These are phyloP conservation scores for Suillus luteus DNA, from an alignment of 768 basidiomycete genomes.

Conservation along the genomic window DNA sequence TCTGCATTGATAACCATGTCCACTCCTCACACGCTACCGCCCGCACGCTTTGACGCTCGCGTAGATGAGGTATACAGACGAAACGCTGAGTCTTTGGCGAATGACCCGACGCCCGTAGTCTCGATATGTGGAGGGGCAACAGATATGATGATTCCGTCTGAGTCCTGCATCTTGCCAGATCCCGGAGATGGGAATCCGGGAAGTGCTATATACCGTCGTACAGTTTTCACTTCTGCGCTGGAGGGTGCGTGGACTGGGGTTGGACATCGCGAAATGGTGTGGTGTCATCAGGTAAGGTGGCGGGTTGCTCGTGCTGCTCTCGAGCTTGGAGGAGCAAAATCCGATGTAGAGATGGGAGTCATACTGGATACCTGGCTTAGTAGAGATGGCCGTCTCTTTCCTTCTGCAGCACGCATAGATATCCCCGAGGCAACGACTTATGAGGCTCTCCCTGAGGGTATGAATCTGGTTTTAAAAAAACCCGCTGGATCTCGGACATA, in stretches of 20 bases:
- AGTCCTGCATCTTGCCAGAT: constrained; percentile 70
- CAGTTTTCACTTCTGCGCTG: constrained; percentile 82
- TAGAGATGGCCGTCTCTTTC: constrained; percentile 56
- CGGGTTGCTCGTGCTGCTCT: constrained; percentile 78
- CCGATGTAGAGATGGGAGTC: constrained; percentile 30
- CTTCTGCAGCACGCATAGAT: constrained; percentile 26
- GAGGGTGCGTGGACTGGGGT: constrained; percentile 96
- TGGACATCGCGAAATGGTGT: constrained; percentile 95
- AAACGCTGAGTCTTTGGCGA: constrained; percentile 42
- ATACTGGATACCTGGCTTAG: constrained; percentile 66
- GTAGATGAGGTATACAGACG: constrained; percentile 72
- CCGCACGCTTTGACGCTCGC: constrained; percentile 81
- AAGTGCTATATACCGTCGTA: constrained; percentile 46
- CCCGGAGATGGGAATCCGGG: constrained; percentile 5
- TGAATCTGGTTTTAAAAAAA: constrained; percentile 44
- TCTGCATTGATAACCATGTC: constrained; percentile 94
- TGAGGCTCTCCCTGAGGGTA: constrained; percentile 39
- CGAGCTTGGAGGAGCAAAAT: constrained; percentile 50
- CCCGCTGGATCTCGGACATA: constrained; percentile 48
- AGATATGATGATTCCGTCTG: constrained; percentile 90
- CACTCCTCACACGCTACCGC: constrained; percentile 86
- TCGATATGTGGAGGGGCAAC: constrained; percentile 91
- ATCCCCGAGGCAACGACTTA: constrained; percentile 28
- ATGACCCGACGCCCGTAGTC: constrained; percentile 65
- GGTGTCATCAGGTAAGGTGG: constrained; percentile 98